Conservation (phyloP, 75 land plant genomes). For the Pinus tabuliformis region DNA sequence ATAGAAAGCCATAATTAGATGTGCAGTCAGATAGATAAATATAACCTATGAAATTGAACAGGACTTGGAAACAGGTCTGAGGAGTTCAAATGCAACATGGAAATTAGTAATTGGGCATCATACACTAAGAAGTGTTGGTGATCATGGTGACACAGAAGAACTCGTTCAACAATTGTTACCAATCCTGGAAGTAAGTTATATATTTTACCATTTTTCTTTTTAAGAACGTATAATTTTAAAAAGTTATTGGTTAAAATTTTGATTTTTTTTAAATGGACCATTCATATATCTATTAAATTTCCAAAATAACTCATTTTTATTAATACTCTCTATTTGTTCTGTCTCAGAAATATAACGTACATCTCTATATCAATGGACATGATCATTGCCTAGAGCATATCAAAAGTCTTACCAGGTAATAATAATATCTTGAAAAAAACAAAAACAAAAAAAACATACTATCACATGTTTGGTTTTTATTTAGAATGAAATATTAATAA, state of each 20-base stretch:
- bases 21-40: background rate
- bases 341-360: conserved; percentile 20
- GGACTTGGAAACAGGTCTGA: conserved; percentile 63
- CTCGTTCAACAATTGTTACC: conserved; percentile 66
- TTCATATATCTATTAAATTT: no score
- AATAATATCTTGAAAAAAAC: no score
- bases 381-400: conserved; percentile 95
- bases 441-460: no score
- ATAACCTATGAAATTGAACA: conserved; percentile 8
- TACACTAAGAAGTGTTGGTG: conserved; percentile 75
- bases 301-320: no score
- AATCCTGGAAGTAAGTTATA: conserved; percentile 50
- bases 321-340: no score
- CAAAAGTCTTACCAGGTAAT: conserved; percentile 60
- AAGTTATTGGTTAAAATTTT: no score
- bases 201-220: background rate
- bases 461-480: no score
- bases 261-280: no score
- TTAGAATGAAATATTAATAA: no score
- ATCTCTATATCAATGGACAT: conserved; percentile 90
- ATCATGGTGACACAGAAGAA: conserved; percentile 77
- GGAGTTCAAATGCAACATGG: conserved; percentile 75
- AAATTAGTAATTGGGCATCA: conserved; percentile 96
- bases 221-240: no score
- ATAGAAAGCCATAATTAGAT: background rate